Evolutionary conservation across 2,329 filamentous ascomycete species (phyloP).

Genomic region (Drechmeria coniospora): DNA sequence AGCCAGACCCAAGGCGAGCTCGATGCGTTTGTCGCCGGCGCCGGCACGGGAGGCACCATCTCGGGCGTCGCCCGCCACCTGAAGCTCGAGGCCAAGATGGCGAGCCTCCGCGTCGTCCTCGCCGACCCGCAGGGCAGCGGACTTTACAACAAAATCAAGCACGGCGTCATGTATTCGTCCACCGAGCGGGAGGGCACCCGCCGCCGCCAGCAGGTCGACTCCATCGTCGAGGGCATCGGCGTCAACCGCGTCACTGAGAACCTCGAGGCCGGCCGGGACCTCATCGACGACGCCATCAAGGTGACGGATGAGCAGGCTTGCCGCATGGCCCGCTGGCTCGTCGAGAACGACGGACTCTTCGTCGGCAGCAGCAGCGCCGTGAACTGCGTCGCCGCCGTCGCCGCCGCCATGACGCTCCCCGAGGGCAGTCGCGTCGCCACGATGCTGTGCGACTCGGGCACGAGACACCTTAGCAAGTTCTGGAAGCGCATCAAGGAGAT

Average conservation of each 20-base stretch:
- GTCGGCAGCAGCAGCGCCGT: constrained; percentile 91
- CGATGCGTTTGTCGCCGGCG: constrained; percentile 83
- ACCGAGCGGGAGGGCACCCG: constrained; percentile 87
- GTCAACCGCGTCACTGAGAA: constrained; percentile 91
- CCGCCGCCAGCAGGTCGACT: constrained; percentile 81
- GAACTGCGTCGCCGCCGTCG: constrained; percentile 74
- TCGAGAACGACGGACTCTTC: constrained; percentile 91
- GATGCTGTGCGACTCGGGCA: constrained; percentile 72
- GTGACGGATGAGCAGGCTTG: constrained; percentile 82
- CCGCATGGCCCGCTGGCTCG: constrained; percentile 89
- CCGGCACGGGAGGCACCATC: constrained; percentile 87
- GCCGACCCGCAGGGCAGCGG: constrained; percentile 92
- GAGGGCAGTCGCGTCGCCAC: constrained; percentile 57
- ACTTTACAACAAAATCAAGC: constrained; percentile 77
- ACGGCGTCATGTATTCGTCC: constrained; percentile 87
- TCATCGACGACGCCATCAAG: constrained; percentile 80
- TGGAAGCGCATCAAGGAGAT: constrained; percentile 59
- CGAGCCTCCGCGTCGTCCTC: constrained; percentile 54
- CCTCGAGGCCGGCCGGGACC: constrained; percentile 70
- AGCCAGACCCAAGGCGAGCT: constrained; percentile 58
- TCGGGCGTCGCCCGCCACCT: constrained; percentile 73
- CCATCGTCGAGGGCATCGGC: constrained; percentile 88
- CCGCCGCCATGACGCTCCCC: constrained; percentile 47
- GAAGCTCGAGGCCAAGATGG: constrained; percentile 51
- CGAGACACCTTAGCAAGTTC: constrained; percentile 70